A percentile compares a stretch with the other conserved stretches of the same genome.
These are phyloP conservation scores for Boletellus ananas DNA, from an alignment of 768 basidiomycete species.

Conservation along the genomic window DNA sequence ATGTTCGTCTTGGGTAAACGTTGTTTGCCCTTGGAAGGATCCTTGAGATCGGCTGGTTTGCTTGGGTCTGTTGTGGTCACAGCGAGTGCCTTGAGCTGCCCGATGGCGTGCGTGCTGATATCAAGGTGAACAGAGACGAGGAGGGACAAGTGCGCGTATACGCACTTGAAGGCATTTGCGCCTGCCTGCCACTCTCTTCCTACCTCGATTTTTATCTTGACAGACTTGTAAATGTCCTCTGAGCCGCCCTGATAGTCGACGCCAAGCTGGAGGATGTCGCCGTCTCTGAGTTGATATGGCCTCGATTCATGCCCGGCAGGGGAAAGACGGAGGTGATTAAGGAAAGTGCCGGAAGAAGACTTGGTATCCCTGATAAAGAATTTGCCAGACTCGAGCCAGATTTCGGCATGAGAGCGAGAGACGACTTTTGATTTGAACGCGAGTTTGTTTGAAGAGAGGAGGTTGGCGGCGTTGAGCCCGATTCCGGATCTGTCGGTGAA, in stretches of 20 bases:
- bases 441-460: constrained; percentile 74
- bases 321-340: constrained; percentile 90
- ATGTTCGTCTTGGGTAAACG: constrained; percentile 41
- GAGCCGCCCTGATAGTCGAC: constrained; percentile 97
- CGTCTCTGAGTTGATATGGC: constrained; percentile 80
- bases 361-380: constrained; percentile 92
- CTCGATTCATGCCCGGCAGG: constrained; percentile 78
- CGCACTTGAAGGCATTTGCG: constrained; percentile 84
- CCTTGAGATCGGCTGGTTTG: constrained; percentile 12
- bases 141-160: neutral
- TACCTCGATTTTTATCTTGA: constrained; percentile 92
- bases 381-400: constrained; percentile 71
- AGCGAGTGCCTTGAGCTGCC: constrained; percentile 74
- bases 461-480: constrained; percentile 61
- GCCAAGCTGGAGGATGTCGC: constrained; percentile 91
- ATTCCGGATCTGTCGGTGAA: constrained; percentile 86
- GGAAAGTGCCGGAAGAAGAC: constrained; percentile 86
- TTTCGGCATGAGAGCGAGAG: constrained; percentile 89
- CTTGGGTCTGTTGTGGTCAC: constrained; percentile 32
- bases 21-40: constrained; percentile 19
- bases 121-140: neutral
- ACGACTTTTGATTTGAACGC: constrained; percentile 97
- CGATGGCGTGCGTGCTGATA: constrained; percentile 65
- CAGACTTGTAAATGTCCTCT: constrained; percentile 95
- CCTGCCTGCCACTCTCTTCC: constrained; percentile 87